phyloP scores from a whole-genome alignment of 148 eudicot species.

The Cornus florida region DNA sequence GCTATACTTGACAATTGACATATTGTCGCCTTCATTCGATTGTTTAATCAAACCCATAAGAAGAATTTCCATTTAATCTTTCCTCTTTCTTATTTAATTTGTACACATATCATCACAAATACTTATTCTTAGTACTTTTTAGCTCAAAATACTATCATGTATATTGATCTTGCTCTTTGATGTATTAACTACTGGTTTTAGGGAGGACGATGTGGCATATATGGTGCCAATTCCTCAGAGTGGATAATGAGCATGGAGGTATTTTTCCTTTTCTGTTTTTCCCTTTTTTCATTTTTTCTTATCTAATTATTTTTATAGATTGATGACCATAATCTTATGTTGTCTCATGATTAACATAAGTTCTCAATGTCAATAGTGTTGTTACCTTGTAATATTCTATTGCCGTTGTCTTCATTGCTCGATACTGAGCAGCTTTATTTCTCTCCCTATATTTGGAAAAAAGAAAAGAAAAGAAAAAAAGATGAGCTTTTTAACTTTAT shows the following conservation, averaged over 20 bases:
- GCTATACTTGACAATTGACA: not conserved
- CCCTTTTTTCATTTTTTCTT: not conserved
- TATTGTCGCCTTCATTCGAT: not conserved
- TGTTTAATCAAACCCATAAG: not conserved
- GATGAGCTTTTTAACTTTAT: not conserved
- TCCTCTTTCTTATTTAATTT: not conserved
- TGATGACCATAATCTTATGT: not conserved
- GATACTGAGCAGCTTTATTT: not conserved
- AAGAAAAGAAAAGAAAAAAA: too few relatives aligned
- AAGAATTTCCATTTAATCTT: too few relatives aligned
- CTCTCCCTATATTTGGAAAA: not conserved
- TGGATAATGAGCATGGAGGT: slow-evolving; percentile 99
- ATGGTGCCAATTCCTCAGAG: slow-evolving; percentile 77
- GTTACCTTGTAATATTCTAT: too few relatives aligned
- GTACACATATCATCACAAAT: not conserved
- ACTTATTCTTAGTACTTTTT: not conserved
- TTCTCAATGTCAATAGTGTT: not conserved
- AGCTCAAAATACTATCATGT: not conserved
- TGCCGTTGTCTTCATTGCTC: not conserved
- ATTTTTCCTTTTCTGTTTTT: slow-evolving; percentile 4
- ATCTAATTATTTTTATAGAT: not conserved
- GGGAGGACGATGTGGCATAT: slow-evolving; percentile 94
- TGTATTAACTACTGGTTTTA: slow-evolving; percentile 29
- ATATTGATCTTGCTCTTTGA: not conserved
- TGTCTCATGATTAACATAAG: not conserved